Evolutionary conservation across 805 yeast genomes (phyloP).

Genomic region (Ogataea thermomethanolica): DNA sequence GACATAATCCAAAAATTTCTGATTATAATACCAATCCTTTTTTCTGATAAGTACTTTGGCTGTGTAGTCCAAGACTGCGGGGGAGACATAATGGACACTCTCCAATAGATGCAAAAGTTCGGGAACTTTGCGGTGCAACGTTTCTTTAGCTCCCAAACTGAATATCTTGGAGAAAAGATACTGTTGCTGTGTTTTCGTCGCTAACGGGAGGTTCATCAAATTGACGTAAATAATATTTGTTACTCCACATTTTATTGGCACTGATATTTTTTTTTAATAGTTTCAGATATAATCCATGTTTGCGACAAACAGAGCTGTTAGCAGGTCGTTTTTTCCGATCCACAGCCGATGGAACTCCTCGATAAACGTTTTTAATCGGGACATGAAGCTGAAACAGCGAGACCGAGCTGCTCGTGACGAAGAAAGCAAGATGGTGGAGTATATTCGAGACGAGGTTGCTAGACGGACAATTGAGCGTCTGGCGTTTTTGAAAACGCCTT

Average conservation of each 20-base stretch:
- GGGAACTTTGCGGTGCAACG: not conserved
- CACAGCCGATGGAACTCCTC: conserved; percentile 2
- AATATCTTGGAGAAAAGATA: not conserved
- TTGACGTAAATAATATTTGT: too few species aligned
- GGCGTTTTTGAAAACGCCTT: conserved; percentile 65
- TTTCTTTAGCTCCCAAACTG: not conserved
- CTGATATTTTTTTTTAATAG: too few species aligned
- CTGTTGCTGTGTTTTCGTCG: not conserved
- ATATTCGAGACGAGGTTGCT: conserved; percentile 72
- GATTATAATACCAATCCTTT: conserved; percentile 7
- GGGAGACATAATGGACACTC: not conserved
- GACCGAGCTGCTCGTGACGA: conserved; percentile 44
- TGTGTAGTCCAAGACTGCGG: not conserved
- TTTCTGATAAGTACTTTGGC: conserved; percentile 14
- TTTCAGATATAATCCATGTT: too few species aligned
- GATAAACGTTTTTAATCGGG: conserved; percentile 55
- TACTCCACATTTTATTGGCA: too few species aligned
- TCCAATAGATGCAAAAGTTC: not conserved
- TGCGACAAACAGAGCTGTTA: too few species aligned
- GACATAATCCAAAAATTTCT: conserved; percentile 13
- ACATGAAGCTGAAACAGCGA: conserved; percentile 59
- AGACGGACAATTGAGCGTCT: conserved; percentile 68
- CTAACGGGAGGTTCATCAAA: not conserved
- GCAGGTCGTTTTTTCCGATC: too few species aligned
- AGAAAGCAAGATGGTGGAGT: conserved; percentile 58